These are phyloP conservation scores for Chytridiales sp. DNA, from an alignment of 371 early-diverging fungal species.

Conservation along the genomic window DNA sequence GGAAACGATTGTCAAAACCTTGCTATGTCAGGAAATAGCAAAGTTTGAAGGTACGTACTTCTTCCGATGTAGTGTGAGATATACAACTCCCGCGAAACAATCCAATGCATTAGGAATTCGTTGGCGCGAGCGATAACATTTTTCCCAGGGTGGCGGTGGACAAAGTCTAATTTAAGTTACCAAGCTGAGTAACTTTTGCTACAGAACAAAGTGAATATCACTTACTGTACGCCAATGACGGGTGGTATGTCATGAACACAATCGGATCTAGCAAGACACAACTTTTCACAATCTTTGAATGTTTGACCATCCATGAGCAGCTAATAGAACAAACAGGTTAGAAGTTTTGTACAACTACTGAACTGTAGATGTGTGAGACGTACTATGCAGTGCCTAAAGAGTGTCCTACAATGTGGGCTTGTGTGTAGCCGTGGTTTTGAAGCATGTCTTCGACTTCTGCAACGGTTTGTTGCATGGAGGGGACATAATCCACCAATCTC, in stretches of 20 bases:
- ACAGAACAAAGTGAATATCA: constrained; percentile 1
- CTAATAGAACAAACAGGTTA: too few species aligned
- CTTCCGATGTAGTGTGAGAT: constrained; percentile 67
- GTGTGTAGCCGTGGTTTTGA: constrained; percentile 48
- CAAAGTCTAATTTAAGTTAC: constrained; percentile 47
- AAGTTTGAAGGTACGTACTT: constrained; percentile 29
- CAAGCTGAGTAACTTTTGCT: neutral
- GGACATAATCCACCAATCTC: constrained; percentile 61
- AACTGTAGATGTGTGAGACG: too few species aligned
- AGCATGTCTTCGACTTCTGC: constrained; percentile 64
- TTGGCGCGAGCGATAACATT: constrained; percentile 41
- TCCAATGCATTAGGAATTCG: constrained; percentile 63
- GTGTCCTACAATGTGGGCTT: constrained; percentile 69
- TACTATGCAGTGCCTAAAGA: constrained; percentile 68
- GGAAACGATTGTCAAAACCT: neutral
- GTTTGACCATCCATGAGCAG: constrained; percentile 34
- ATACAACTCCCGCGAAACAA: constrained; percentile 67
- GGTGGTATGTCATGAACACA: constrained; percentile 67
- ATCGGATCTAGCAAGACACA: constrained; percentile 65
- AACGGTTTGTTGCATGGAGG: constrained; percentile 61
- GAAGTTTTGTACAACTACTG: too few species aligned
- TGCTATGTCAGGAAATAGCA: neutral
- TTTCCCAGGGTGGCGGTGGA: constrained; percentile 60
- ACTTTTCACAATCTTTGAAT: constrained; percentile 55
- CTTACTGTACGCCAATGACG: constrained; percentile 57